Percentiles rank a stretch among this genome's conserved stretches.
Conservation (phyloP, 495 filamentous ascomycete species). For the Aeminium ludgeri region DNA sequence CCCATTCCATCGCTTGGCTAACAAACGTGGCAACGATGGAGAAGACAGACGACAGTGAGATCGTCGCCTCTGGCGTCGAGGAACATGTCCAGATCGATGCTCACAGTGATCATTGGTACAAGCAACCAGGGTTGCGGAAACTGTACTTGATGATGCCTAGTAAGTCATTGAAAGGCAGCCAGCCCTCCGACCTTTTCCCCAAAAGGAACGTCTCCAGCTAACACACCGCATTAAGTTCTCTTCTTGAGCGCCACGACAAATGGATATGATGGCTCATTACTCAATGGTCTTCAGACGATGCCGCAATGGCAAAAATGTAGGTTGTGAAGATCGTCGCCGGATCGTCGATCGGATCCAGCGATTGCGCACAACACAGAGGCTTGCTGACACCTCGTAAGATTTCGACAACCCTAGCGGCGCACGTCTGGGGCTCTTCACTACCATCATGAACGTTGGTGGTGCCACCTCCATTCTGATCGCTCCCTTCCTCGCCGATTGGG, state of each 20-base stretch:
- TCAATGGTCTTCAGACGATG: slow-evolving; percentile 51
- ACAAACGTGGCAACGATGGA: too few species aligned
- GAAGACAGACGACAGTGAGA: too few species aligned
- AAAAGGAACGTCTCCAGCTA: too few species aligned
- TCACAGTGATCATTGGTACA: slow-evolving; percentile 18
- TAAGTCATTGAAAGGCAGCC: slow-evolving; percentile 38
- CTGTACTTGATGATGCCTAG: slow-evolving; percentile 25
- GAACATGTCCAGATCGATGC: too few species aligned
- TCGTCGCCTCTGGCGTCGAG: too few species aligned
- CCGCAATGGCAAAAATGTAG: slow-evolving; percentile 38
- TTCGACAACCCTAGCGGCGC: slow-evolving; percentile 29
- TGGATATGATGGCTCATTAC: slow-evolving; percentile 56
- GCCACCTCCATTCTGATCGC: slow-evolving; percentile 51
- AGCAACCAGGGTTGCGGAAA: slow-evolving; percentile 19
- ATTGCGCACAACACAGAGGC: too few species aligned
- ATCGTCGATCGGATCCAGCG: too few species aligned
- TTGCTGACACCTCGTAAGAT: slow-evolving; percentile 15
- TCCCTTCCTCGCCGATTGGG: slow-evolving; percentile 47
- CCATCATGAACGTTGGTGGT: slow-evolving; percentile 42
- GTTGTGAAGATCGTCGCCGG: too few species aligned
- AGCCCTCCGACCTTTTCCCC: too few species aligned
- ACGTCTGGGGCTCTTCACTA: slow-evolving; percentile 17
- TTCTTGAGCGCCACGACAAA: slow-evolving; percentile 48
- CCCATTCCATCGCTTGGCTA: too few species aligned
- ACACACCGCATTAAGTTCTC: slow-evolving; percentile 27